Base-by-base conservation (phyloP, 352 stramenopile species). In the Globisporangium ultimum region DNA sequence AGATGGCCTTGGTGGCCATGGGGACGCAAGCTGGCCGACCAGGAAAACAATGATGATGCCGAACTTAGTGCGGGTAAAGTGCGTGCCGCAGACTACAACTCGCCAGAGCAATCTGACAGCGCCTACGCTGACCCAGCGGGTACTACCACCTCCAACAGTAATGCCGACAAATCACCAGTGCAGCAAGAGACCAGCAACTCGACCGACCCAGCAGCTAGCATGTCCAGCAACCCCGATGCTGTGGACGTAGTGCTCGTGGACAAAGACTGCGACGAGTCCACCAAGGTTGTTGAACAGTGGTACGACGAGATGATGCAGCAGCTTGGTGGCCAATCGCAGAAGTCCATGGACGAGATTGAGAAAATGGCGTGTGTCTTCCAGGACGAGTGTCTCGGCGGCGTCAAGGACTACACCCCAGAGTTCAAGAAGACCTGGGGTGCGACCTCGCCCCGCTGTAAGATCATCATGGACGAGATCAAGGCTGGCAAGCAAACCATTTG, bases 331-430 rank as follows among this genome's bases (percentile, higher is more conserved):
- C 46, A 71, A 24, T 64, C 61, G n/a, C 38, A 65, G 24, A 61
- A 74, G 13, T 61, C 59, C 38, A 76, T 71, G 38, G 72, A 63
- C 5, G 74, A 87, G 49, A 63, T 87, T 21, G 77, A 87, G 58
- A 68, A 68, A 50, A 80, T 85, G 64, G 32, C 67, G 49, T 82
- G 76, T 38, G 69, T 84, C 70, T 78, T 77, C 46, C 63, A 85
- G 48, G 61, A 81, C 24, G 63, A 81, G 36, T 87, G 77, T 52
- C 63, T 85, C 1, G 74, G 74, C 14, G 74, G 74, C 15, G 66
- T 68, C 0, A 48, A 55, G 0, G 72, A 84, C 40, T 87, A 84
- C 58, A 60, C 64, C 0, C 51, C 53, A 1, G 64, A 68, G 47
- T 84, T 85, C 60, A 84, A 84, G 58, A 59, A 55, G 0, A 71